Conservation (phyloP, 768 basidiomycete species). For the Rhizopogon vesiculosus region DNA sequence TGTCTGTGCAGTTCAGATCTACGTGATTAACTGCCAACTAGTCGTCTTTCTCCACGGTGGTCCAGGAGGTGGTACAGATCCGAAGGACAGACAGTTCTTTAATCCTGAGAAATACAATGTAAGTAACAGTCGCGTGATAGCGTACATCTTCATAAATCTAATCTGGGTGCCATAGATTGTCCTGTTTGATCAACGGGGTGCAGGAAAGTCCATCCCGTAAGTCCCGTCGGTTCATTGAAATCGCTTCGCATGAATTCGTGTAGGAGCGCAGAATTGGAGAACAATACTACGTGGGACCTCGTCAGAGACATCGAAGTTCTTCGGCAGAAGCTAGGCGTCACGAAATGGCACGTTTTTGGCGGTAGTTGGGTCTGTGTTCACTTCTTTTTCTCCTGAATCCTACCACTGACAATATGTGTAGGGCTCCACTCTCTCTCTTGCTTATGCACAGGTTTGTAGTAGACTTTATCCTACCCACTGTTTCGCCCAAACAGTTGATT, state of each 20-base stretch:
- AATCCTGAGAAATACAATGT: slow-evolving; percentile 85
- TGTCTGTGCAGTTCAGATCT: slow-evolving; percentile 1
- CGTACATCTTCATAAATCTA: neutral
- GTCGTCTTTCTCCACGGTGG: slow-evolving; percentile 85
- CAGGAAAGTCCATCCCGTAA: slow-evolving; percentile 83
- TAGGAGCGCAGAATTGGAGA: slow-evolving; percentile 70
- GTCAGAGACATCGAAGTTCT: slow-evolving; percentile 87
- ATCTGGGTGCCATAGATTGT: slow-evolving; percentile 49
- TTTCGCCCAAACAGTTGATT: neutral
- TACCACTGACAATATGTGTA: slow-evolving; percentile 13
- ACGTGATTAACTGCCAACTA: slow-evolving; percentile 17
- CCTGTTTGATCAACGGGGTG: slow-evolving; percentile 86
- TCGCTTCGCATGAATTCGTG: slow-evolving; percentile 4
- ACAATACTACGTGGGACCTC: slow-evolving; percentile 94
- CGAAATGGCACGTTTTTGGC: slow-evolving; percentile 94
- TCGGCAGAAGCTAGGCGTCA: slow-evolving; percentile 67
- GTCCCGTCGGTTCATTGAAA: slow-evolving; percentile 17
- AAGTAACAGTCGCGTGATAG: neutral
- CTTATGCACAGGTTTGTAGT: slow-evolving; percentile 70
- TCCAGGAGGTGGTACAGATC: slow-evolving; percentile 73
- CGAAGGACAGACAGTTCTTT: slow-evolving; percentile 73
- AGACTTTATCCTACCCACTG: neutral
- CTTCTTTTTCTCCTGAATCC: neutral
- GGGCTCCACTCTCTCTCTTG: slow-evolving; percentile 85
- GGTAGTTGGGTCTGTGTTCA: slow-evolving; percentile 74